These are phyloP conservation scores for Stentor roeselii DNA, from an alignment of 73 alveolate species.

Conservation along the genomic window DNA sequence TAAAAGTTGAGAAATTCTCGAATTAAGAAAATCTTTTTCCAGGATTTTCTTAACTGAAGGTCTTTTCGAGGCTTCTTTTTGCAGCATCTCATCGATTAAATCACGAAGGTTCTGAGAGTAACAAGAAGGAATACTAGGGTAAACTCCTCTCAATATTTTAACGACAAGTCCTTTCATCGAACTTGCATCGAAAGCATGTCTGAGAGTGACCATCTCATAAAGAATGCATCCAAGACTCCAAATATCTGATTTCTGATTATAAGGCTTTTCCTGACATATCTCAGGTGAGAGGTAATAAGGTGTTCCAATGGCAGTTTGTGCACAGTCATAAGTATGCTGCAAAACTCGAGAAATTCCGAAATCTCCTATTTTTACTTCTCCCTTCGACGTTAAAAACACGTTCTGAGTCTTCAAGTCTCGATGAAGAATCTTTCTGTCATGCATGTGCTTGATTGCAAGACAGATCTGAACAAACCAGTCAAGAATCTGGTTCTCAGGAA, in stretches of 20 bases:
- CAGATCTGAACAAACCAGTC: conserved; percentile 98
- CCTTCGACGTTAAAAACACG: conserved; percentile 88
- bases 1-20: conserved; percentile 37
- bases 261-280: conserved; percentile 95
- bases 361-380: conserved; percentile 94
- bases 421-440: conserved; percentile 93
- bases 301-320: conserved; percentile 98
- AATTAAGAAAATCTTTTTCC: conserved; percentile 68
- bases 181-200: conserved; percentile 98
- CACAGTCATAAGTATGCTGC: conserved; percentile 93
- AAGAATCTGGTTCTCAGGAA: conserved; percentile 83
- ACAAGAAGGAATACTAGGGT: conserved; percentile 71
- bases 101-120: conserved; percentile 56
- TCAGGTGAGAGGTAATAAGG: conserved; percentile 99
- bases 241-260: conserved; percentile 96
- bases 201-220: conserved; percentile 96
- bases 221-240: conserved; percentile 98
- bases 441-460: conserved; percentile 95
- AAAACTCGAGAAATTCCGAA: conserved; percentile 94
- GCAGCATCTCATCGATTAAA: conserved; percentile 78
- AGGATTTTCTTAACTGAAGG: conserved; percentile 76
- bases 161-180: conserved; percentile 86
- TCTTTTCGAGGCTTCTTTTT: conserved; percentile 74
- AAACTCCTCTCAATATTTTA: conserved; percentile 81
- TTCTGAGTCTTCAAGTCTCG: conserved; percentile 96